These are phyloP conservation scores for Saccharomycopsis selenospora DNA, from an alignment of 805 yeast genomes.

Conservation along the genomic window DNA sequence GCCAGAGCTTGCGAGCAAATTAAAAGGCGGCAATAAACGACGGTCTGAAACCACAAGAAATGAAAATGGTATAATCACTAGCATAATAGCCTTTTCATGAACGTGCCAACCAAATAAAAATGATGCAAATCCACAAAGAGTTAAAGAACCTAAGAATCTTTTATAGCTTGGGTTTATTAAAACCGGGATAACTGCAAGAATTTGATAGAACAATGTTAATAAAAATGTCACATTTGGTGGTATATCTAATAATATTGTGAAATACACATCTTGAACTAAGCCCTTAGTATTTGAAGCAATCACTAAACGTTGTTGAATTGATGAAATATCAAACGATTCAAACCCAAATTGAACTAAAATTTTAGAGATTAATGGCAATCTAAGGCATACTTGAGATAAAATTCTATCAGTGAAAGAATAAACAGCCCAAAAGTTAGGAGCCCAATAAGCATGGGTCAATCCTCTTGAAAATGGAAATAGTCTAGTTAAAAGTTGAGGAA, in stretches of 20 bases:
- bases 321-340: slow-evolving; percentile 5
- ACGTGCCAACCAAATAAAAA: slow-evolving; percentile 98
- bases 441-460: slow-evolving; percentile 97
- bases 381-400: slow-evolving; percentile 33
- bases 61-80: slow-evolving; percentile 81
- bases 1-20: slow-evolving; percentile 69
- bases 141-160: slow-evolving; percentile 75
- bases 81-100: slow-evolving; percentile 93
- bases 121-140: slow-evolving; percentile 86
- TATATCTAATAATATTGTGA: slow-evolving; percentile 72
- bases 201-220: slow-evolving; percentile 78
- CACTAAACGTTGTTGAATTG: slow-evolving; percentile 5
- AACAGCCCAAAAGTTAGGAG: slow-evolving; percentile 95
- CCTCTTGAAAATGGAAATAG: slow-evolving; percentile 94
- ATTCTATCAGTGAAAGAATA: slow-evolving; percentile 78
- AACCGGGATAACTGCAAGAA: slow-evolving; percentile 66
- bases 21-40: slow-evolving; percentile 63
- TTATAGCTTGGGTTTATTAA: slow-evolving; percentile 65
- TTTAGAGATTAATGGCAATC: slow-evolving; percentile 38
- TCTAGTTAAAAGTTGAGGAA: slow-evolving; percentile 59
- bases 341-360: slow-evolving; percentile 31
- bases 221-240: slow-evolving; percentile 71
- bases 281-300: slow-evolving; percentile 43
- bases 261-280: slow-evolving; percentile 82
- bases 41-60: slow-evolving; percentile 67